Conservation (phyloP, 2,329 filamentous ascomycete species). For the Periconia digitata region DNA sequence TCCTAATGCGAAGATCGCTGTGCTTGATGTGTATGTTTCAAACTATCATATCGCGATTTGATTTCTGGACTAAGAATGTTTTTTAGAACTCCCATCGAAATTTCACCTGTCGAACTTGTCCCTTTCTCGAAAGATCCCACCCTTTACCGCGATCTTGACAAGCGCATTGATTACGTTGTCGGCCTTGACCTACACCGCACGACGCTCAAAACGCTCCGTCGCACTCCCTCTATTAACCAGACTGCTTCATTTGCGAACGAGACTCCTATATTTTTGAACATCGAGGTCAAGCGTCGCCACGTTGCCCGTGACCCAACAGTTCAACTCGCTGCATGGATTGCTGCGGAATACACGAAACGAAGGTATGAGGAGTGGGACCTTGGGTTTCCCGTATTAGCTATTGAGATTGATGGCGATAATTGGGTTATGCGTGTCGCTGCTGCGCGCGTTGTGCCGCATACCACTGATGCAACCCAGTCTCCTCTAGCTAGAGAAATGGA, state of each 20-base stretch:
- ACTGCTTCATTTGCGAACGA: constrained; percentile 16
- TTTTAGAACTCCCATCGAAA: constrained; percentile 11
- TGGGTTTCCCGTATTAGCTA: too few species aligned
- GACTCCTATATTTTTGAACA: constrained; percentile 17
- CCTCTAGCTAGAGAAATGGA: background rate
- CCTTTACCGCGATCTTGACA: constrained; percentile 16
- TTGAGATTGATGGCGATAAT: too few species aligned
- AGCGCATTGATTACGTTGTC: constrained; percentile 13
- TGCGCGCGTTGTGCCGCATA: too few species aligned
- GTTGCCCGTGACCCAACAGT: constrained; percentile 11
- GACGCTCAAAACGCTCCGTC: constrained; percentile 9
- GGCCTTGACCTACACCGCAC: constrained; percentile 12
- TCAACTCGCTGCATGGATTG: constrained; percentile 19
- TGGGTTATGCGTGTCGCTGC: too few species aligned
- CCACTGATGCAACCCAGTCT: too few species aligned
- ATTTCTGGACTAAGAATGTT: constrained; percentile 6
- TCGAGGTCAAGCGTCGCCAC: constrained; percentile 14
- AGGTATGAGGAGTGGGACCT: constrained; percentile 13
- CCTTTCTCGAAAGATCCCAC: constrained; percentile 13
- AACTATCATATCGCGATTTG: constrained; percentile 3
- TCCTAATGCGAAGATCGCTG: constrained; percentile 13
- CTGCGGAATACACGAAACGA: constrained; percentile 18
- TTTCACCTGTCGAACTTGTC: constrained; percentile 5
- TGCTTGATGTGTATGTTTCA: constrained; percentile 12
- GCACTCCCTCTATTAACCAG: constrained; percentile 11